Conservation (phyloP, 1,139 yeast species). For the Candida labiduridarum region DNA sequence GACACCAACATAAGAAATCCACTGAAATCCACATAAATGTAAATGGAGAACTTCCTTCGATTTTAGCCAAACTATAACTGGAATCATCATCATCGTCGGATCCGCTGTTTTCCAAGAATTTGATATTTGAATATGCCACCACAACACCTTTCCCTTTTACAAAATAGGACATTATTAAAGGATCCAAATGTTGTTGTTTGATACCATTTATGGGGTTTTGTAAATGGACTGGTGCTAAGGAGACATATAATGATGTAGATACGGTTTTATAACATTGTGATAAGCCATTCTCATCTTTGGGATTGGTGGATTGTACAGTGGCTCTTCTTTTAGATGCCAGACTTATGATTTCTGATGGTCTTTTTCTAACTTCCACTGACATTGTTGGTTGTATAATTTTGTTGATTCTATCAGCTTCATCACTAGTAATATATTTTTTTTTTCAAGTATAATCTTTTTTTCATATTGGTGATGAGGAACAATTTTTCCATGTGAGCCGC, state of each 20-base stretch:
- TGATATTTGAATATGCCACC: slow-evolving; percentile 70
- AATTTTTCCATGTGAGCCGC: neutral
- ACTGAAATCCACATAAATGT: slow-evolving; percentile 84
- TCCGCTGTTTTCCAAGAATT: slow-evolving; percentile 30
- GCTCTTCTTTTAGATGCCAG: slow-evolving; percentile 21
- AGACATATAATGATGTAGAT: slow-evolving; percentile 70
- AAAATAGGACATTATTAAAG: slow-evolving; percentile 81
- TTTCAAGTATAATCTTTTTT: neutral
- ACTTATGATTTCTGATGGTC: slow-evolving; percentile 9
- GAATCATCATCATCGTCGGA: slow-evolving; percentile 28
- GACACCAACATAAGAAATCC: slow-evolving; percentile 88
- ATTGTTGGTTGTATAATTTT: slow-evolving; percentile 6
- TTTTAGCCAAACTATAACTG: slow-evolving; percentile 51
- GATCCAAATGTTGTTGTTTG: slow-evolving; percentile 85
- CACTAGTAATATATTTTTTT: neutral
- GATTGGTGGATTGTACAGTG: slow-evolving; percentile 32
- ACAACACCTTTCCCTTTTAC: slow-evolving; percentile 79
- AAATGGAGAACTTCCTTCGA: slow-evolving; percentile 84
- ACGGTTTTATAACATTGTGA: slow-evolving; percentile 69
- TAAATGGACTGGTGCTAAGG: slow-evolving; percentile 81
- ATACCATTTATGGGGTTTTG: slow-evolving; percentile 75
- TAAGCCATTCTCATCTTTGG: slow-evolving; percentile 40
- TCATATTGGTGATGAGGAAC: slow-evolving; percentile 4
- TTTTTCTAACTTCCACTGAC: slow-evolving; percentile 19
- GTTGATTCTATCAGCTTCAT: neutral